Evolutionary conservation across 148 eudicot genomes (phyloP).

Genomic region (Polygonum aviculare): DNA sequence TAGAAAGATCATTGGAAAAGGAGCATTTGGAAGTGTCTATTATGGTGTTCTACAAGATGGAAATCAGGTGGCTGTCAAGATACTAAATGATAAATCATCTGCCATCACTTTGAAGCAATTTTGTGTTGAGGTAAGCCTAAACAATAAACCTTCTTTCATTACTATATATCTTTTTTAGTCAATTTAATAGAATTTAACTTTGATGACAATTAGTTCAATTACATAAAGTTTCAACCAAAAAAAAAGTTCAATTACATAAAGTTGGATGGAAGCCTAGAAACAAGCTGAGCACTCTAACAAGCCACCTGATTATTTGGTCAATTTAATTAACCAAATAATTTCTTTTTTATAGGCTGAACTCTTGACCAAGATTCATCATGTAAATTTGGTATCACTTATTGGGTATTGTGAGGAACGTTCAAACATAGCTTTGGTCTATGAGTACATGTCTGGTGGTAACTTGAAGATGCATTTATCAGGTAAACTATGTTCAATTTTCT

Average conservation of each 20-base stretch:
- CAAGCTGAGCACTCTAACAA: too few relatives aligned
- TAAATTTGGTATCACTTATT: conserved; percentile 33
- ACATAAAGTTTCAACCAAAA: too few relatives aligned
- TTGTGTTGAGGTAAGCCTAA: neutral
- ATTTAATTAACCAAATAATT: neutral
- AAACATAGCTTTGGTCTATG: conserved; percentile 30
- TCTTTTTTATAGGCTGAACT: conserved; percentile 28
- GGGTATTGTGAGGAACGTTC: conserved; percentile 36
- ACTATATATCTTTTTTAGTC: neutral
- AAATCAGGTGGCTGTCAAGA: conserved; percentile 17
- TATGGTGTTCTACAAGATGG: conserved; percentile 12
- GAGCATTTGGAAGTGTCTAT: conserved; percentile 20
- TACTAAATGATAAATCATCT: conserved; percentile 21
- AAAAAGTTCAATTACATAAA: too few relatives aligned
- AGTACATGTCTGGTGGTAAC: conserved; percentile 33
- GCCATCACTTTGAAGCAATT: conserved; percentile 31
- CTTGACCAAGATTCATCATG: conserved; percentile 32
- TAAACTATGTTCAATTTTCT: neutral
- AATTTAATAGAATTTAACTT: neutral
- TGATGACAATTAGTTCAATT: too few relatives aligned
- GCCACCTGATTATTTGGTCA: too few relatives aligned
- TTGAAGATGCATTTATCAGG: conserved; percentile 17
- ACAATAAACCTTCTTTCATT: neutral
- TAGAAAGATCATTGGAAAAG: conserved; percentile 6
- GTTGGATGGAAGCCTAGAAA: too few relatives aligned